Base-by-base conservation (phyloP, 129 eudicot genomes). In the Lonicera japonica region DNA sequence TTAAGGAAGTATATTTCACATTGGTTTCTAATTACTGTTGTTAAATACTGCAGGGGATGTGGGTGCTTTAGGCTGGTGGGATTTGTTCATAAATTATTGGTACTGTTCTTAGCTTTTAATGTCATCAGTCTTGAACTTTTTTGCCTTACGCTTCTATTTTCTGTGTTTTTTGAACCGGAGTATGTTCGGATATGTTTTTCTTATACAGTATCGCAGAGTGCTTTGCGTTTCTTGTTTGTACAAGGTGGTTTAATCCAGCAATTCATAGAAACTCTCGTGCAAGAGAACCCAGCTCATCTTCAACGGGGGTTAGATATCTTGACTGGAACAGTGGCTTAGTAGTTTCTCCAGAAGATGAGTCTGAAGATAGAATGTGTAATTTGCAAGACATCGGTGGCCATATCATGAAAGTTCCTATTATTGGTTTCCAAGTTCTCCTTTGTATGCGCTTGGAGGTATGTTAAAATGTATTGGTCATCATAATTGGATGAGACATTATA, bases 21-120 rank as follows among this genome's bases (percentile, higher is more conserved):
- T 19, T 60, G 34, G 51, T 62, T 68, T 46, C 18, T 66, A 66
- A 46, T 43, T 5, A 22, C 48, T 52, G 36, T 69, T 19, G 25
- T 24, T 75, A 21, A 14, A 21, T 51, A 25, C 66, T 64, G 66
- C 86, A 91, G 96, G 96, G 73, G 85, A 80, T 78, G 89, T 91
- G 22, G 94, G 77, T 65, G 90, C 96, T 50, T 76, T 91, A 70
- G 90, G 96, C 64, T 91, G 97, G 97, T 91, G 97, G 97, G 97
- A 91, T 67, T 67, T 91, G 65, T 86, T 87, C 79, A 91, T 91
- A 74, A 91, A 91, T 76, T 91, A 71, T 68, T 88, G 97, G 97
- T 91, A 87, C 55, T 43, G n/a, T 59, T 43, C 36, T 1, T 29
- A 29, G 2, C 2, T 29, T 29, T 29, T 29, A 29, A 1, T 29